Conservation (phyloP, 768 basidiomycete species). For the Hygrocybe coccinea region DNA sequence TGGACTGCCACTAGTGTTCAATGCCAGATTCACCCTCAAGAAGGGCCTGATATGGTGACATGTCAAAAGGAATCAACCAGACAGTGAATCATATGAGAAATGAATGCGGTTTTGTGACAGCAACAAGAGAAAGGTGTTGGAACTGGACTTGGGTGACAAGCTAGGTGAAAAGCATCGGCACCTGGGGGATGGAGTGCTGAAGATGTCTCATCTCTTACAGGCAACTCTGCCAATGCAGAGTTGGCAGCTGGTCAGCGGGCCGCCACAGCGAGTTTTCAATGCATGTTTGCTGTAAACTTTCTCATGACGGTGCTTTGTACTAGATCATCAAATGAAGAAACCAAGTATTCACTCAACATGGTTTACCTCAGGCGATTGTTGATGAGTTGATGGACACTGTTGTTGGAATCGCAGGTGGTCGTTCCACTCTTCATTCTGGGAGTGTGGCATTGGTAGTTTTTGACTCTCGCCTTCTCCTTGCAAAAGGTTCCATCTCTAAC, state of each 20-base stretch:
- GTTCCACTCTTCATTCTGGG: too few species aligned
- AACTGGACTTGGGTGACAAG: neutral
- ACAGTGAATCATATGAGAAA: neutral
- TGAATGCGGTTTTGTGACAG: neutral
- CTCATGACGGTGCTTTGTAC: neutral
- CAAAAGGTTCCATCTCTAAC: neutral
- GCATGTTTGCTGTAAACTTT: too few species aligned
- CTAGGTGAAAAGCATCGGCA: neutral
- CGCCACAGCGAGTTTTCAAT: neutral
- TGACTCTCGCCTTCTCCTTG: neutral
- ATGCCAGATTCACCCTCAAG: too few species aligned
- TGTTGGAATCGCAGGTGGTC: too few species aligned
- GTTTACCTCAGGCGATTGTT: too few species aligned
- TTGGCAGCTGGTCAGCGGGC: neutral
- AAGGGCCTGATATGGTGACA: too few species aligned
- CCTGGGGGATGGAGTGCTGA: neutral
- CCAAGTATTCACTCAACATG: neutral
- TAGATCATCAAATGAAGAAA: neutral
- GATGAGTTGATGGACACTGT: too few species aligned
- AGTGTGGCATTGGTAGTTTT: neutral
- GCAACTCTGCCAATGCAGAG: neutral
- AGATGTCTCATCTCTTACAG: neutral
- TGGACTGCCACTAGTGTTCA: too few species aligned
- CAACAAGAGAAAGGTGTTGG: neutral
- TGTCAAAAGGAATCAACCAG: neutral